phyloP scores from a whole-genome alignment of 345 rosid species.

The Aethionema arabicum region DNA sequence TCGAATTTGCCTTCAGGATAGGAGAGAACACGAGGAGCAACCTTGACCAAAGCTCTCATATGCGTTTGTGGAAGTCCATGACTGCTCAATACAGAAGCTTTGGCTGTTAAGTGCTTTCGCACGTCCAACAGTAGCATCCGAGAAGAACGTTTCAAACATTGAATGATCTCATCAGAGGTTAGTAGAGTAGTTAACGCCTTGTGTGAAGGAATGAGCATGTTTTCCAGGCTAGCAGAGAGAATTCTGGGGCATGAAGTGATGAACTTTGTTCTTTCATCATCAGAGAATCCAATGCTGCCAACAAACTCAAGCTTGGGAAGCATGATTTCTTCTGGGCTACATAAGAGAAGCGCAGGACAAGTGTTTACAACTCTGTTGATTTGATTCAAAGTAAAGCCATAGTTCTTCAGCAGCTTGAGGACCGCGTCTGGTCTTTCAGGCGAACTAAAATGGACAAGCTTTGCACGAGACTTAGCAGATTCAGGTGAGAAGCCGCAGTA shows the following conservation, averaged over 20 bases:
- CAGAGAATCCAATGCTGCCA: slow-evolving; percentile 19
- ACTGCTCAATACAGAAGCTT: neutral
- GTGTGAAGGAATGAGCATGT: neutral
- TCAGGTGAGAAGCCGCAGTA: no score
- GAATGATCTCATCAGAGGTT: neutral
- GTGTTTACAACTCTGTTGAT: neutral
- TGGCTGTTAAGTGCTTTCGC: slow-evolving; percentile 1
- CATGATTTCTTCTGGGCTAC: slow-evolving; percentile 1
- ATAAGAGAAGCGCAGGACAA: neutral
- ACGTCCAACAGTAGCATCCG: neutral
- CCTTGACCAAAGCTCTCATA: neutral
- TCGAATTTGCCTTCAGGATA: no score
- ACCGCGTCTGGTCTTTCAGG: no score
- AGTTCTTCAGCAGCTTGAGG: no score
- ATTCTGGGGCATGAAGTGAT: neutral
- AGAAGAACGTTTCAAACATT: neutral
- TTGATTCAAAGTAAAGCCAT: no score
- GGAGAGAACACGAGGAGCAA: neutral
- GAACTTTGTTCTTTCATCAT: neutral
- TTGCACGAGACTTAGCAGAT: no score
- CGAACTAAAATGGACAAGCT: no score
- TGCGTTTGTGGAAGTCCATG: slow-evolving; percentile 13
- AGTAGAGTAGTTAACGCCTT: slow-evolving; percentile 2
- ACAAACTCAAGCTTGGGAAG: slow-evolving; percentile 30
- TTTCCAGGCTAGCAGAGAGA: slow-evolving; percentile 5